Base-by-base conservation (phyloP, 306 rosid genomes). In the Sophora flavescens region DNA sequence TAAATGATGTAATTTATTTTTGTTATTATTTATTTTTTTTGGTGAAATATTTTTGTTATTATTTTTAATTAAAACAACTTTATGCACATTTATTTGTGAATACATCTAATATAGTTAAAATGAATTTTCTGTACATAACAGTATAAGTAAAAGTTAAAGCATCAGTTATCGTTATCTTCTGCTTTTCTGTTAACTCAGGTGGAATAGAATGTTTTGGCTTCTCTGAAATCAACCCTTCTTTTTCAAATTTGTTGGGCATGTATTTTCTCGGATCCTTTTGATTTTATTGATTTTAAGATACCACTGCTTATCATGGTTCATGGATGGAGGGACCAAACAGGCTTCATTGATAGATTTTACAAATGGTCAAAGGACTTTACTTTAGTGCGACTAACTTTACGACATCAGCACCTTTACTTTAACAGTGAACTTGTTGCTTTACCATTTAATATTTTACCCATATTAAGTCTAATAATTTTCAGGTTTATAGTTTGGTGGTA, bases 401-500 rank as follows among this genome's bases (percentile, higher is more conserved):
- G 18, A 42, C 41, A 11, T 61, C 11, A 26, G 50, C 33, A 33
- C 48, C 47, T 2, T 2, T 39, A 64, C 47, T 67, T 42, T 14
- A 44, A 57, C 28, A 22, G 11, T 28, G 32, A 70, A 3, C 2
- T 70, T 70, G 45, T 68, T 67, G 44, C 12, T 52, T 41, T 75
- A 42, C 62, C 15, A 2, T 36, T 6, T 70, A 50, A 62, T 30
- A 30, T 60, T 67, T 47, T 50, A 28, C 6, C 39, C 63, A 16
- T 68, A 45, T 39, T n/a, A 44, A 63, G 48, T 67, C 44, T 70
- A 72, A 51, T 65, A 47, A 22, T 74, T 50, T 67, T 76, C 30
- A 12, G 75, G 36, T 70, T 87, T 70, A 47, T 74, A 74, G 51
- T 76, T 75, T 78, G 73, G 54, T 77, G 68, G 64, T 32, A 66